These are phyloP conservation scores for Penicillium hesseltinei DNA, from an alignment of 2,329 filamentous ascomycete genomes.

Conservation along the genomic window DNA sequence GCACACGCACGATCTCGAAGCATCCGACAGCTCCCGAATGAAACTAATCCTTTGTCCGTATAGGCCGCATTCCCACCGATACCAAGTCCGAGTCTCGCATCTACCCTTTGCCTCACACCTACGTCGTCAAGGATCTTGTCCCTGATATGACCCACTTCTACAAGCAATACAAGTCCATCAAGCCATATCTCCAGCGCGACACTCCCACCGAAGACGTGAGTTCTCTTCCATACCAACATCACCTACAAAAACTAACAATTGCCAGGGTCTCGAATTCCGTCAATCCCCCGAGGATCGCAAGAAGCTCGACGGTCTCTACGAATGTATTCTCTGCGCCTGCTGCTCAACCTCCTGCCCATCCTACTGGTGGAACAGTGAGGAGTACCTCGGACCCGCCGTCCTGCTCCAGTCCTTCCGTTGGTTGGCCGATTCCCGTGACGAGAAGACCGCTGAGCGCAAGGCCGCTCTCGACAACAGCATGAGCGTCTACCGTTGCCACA, in stretches of 20 bases:
- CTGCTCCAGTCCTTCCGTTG: conserved; percentile 97
- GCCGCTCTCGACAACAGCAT: conserved; percentile 95
- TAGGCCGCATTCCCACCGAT: conserved; percentile 91
- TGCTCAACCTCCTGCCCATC: conserved; percentile 99
- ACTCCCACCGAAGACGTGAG: conserved; percentile 79
- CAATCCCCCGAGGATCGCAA: conserved; percentile 88
- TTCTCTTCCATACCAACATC: conserved; percentile 28
- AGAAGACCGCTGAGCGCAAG: conserved; percentile 84
- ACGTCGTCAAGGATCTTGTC: conserved; percentile 98
- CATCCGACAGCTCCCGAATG: not conserved
- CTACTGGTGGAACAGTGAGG: conserved; percentile 99
- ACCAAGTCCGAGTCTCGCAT: conserved; percentile 80
- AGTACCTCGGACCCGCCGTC: conserved; percentile 95
- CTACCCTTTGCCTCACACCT: conserved; percentile 97
- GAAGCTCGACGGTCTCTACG: conserved; percentile 97
- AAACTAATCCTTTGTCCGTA: conserved; percentile 15
- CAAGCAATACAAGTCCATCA: conserved; percentile 99
- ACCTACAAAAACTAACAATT: not conserved
- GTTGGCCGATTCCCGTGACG: conserved; percentile 92
- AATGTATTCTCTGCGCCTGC: conserved; percentile 99
- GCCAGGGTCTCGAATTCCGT: conserved; percentile 83
- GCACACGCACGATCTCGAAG: not conserved
- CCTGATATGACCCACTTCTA: conserved; percentile 98
- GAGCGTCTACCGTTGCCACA: conserved; percentile 98
- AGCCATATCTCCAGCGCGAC: conserved; percentile 93